phyloP scores from a whole-genome alignment of 371 early-diverging fungal genomes.

The Rhizopus arrhizus region DNA sequence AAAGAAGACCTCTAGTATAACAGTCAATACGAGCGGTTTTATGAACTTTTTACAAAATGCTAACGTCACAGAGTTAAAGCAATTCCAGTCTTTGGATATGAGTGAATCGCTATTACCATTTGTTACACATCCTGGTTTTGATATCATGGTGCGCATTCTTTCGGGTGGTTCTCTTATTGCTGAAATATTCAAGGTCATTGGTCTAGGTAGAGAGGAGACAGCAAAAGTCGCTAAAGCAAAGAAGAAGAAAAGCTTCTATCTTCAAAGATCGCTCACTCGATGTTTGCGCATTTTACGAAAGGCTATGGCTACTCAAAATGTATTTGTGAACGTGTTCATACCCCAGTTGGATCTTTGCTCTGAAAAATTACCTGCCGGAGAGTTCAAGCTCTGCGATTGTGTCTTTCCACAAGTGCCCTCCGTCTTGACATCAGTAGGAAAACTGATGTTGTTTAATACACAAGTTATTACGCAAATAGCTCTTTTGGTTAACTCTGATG shows the following conservation, averaged over 20 bases:
- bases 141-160: conserved; percentile 76
- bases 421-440: conserved; percentile 70
- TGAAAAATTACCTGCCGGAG: conserved; percentile 15
- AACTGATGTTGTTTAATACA: conserved; percentile 69
- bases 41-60: not conserved
- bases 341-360: conserved; percentile 49
- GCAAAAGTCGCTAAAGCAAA: not conserved
- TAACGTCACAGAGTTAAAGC: not conserved
- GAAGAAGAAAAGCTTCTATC: conserved; percentile 9
- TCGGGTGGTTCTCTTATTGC: conserved; percentile 73
- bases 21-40: not conserved
- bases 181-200: conserved; percentile 67
- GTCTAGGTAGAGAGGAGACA: conserved; percentile 33
- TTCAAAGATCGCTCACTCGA: conserved; percentile 42
- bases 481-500: conserved; percentile 58
- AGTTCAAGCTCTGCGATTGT: conserved; percentile 23
- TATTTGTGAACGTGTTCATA: conserved; percentile 67
- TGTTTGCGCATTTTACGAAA: conserved; percentile 69
- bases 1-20: not conserved
- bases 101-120: not conserved
- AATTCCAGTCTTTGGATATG: not conserved
- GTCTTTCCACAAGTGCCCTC: conserved; percentile 32
- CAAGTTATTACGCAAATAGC: conserved; percentile 73
- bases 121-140: conserved; percentile 82
- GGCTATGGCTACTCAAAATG: conserved; percentile 64